Evolutionary conservation across 1,139 yeast species (phyloP), one percentile per base, ranked within the genome.

Genomic region (Nadsonia starkeyi-henricii): DNA sequence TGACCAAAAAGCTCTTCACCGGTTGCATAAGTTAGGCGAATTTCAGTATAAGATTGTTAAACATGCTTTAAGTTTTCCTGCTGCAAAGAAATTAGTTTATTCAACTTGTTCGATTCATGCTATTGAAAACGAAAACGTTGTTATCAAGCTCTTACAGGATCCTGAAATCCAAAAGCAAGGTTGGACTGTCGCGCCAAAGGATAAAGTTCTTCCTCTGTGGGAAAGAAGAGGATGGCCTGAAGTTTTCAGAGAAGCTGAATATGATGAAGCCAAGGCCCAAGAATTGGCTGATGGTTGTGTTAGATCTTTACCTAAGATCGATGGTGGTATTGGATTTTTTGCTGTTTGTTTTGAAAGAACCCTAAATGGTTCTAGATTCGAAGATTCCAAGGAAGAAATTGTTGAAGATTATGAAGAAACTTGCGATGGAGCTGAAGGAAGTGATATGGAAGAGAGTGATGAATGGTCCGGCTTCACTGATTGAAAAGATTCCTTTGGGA

Each of bases 321-420:
- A 91, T 62, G 96, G 97, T 39, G 98, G 98, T 13, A 91, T 91
- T 57, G 98, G 98, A 0, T 91, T 91, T 62, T 91, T 91, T 66
- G 97, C 96, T 0, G 97, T 85, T 1, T 79, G 85, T 50, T 83
- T 84, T 61, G 75, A 79, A 46, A 67, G 73, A 53, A 55, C 41
- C 5, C 15, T 20, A 13, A 41, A 41, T n/a, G 26, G 28, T 12
- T 20, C 43, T 41, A 21, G 15, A 41, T 20, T 20, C 15, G 43
- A 41, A 33, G 39, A 33, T 33, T n/a, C 15, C 15, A n/a, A 13
- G 15, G 39, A 12, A 12, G 39, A 33, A 15, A 5, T 23, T 5
- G 39, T 33, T 33, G 17, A 33, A 4, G 39, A 33, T 33, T 5
- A 33, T 7, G 17, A 33, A 12, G 39, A 33, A 33, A 5, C 39